Evolutionary conservation across 1,284 basidiomycete genomes (phyloP).

Genomic region (Malassezia furfur): DNA sequence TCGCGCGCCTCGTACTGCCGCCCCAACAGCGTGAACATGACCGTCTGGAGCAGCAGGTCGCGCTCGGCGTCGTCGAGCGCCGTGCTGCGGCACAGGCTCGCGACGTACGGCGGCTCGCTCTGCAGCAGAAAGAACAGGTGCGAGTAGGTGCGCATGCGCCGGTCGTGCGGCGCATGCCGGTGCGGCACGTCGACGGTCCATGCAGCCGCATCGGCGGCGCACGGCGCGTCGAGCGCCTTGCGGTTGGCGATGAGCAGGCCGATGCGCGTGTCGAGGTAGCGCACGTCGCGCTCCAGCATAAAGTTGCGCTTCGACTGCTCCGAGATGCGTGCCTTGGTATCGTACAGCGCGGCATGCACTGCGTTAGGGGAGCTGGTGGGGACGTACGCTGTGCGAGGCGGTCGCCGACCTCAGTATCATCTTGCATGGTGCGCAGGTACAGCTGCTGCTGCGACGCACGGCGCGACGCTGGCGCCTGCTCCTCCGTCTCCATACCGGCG

Average conservation of each 20-base stretch:
- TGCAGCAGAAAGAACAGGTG: constrained; percentile 98
- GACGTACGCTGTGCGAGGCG: not conserved
- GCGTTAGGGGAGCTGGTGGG: too few species aligned
- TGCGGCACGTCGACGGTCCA: constrained; percentile 62
- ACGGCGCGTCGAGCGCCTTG: constrained; percentile 77
- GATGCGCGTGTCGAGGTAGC: constrained; percentile 94
- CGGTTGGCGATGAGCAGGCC: constrained; percentile 94
- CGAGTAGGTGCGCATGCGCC: constrained; percentile 84
- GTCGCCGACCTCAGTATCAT: not conserved
- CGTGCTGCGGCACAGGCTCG: constrained; percentile 91
- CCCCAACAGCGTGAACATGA: constrained; percentile 99
- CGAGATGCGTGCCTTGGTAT: constrained; percentile 93
- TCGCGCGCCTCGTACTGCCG: constrained; percentile 99
- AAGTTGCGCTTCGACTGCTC: constrained; percentile 99
- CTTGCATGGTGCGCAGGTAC: not conserved
- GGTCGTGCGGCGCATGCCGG: constrained; percentile 63
- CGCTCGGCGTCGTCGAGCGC: constrained; percentile 84
- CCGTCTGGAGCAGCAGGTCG: constrained; percentile 83
- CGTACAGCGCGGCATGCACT: constrained; percentile 91
- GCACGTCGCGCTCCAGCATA: constrained; percentile 91
- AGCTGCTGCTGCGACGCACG: too few species aligned
- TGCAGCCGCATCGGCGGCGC: constrained; percentile 7
- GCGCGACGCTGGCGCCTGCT: too few species aligned
- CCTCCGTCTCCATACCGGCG: too few species aligned
- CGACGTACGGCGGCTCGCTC: constrained; percentile 91